These are phyloP conservation scores for Gautieria morchelliformis DNA, from an alignment of 768 basidiomycete species.

Conservation along the genomic window DNA sequence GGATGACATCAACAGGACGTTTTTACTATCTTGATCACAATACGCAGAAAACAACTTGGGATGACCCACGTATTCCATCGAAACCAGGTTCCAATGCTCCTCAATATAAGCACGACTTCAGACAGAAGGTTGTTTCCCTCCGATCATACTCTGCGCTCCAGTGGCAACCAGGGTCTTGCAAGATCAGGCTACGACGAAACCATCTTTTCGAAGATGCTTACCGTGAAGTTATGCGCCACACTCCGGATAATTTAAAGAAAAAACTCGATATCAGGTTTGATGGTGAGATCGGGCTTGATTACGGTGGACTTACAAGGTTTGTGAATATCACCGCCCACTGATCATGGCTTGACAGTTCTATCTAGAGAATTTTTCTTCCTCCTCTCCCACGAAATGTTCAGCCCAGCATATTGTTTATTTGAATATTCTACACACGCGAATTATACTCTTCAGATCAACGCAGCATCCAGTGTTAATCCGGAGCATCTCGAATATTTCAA, in stretches of 20 bases:
- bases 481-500: constrained; percentile 76
- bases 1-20: constrained; percentile 71
- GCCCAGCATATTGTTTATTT: constrained; percentile 74
- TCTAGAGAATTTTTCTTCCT: constrained; percentile 80
- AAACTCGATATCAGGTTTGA: constrained; percentile 68
- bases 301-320: constrained; percentile 67
- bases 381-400: constrained; percentile 74
- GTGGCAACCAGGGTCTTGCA: constrained; percentile 67
- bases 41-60: constrained; percentile 84
- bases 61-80: constrained; percentile 80
- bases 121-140: constrained; percentile 89
- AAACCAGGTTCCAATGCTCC: constrained; percentile 80
- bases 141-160: constrained; percentile 83
- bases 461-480: constrained; percentile 64
- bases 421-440: constrained; percentile 76
- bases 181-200: constrained; percentile 71
- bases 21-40: constrained; percentile 95
- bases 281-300: constrained; percentile 72
- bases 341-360: background rate
- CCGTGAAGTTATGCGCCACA: constrained; percentile 71
- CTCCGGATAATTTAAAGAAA: constrained; percentile 61
- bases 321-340: constrained; percentile 9
- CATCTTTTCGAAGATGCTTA: constrained; percentile 85
- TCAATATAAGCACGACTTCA: constrained; percentile 93
- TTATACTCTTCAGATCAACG: constrained; percentile 74